Percentiles rank a stretch among this genome's conserved stretches.
Evolutionary conservation across 257 asterid species (phyloP).

Genomic region (Gentiana straminea): DNA sequence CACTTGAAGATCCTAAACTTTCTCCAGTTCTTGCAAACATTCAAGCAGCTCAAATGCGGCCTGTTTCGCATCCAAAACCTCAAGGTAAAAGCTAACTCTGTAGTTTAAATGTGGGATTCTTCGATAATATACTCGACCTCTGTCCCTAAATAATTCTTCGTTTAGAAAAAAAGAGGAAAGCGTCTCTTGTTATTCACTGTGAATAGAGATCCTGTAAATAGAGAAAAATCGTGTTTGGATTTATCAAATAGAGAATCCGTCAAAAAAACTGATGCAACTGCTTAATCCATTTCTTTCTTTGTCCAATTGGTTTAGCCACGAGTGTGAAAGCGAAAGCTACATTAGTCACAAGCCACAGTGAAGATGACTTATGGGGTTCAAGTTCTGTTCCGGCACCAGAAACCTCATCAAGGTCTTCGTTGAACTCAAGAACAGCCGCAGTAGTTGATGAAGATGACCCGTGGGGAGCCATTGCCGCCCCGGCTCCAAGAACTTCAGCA

Average conservation of each 20-base stretch:
- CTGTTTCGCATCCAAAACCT: conserved; percentile 55
- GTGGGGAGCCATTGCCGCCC: conserved; percentile 62
- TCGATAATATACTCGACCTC: no score
- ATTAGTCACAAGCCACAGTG: conserved; percentile 33
- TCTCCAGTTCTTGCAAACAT: conserved; percentile 76
- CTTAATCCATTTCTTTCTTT: no score
- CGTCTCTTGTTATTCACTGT: no score
- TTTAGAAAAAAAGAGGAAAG: no score
- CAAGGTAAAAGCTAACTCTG: conserved; percentile 35
- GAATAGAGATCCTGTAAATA: no score
- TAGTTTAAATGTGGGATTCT: not conserved
- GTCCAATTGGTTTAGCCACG: conserved; percentile 33
- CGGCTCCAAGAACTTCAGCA: conserved; percentile 42
- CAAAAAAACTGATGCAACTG: no score
- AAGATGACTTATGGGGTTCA: conserved; percentile 61
- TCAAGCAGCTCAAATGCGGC: conserved; percentile 88
- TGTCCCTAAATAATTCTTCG: no score
- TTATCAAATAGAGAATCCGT: no score
- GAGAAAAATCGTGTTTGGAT: no score
- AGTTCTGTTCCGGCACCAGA: conserved; percentile 50
- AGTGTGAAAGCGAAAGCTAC: conserved; percentile 45
- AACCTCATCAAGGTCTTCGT: conserved; percentile 30
- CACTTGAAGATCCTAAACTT: conserved; percentile 67
- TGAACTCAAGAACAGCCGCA: conserved; percentile 24
- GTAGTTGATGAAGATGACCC: conserved; percentile 47